Percentiles rank a stretch among this genome's conserved stretches.
Evolutionary conservation across 345 rosid species (phyloP).

Genomic region (Hevea brasiliensis): DNA sequence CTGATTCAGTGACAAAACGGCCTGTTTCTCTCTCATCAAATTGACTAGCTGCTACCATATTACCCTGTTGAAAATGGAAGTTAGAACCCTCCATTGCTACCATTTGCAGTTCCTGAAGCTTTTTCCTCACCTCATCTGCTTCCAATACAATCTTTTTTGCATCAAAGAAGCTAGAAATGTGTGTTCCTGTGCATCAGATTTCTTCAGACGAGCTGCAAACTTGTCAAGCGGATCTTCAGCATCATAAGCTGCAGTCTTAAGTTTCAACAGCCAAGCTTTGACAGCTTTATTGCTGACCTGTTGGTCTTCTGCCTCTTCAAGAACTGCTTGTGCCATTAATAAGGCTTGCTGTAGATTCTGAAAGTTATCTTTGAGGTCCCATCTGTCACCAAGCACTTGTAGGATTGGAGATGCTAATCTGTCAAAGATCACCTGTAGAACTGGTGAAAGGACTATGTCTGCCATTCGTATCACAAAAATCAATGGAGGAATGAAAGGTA

Average conservation of each 20-base stretch:
- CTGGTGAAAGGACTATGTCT: conserved; percentile 3
- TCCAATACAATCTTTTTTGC: too few species aligned
- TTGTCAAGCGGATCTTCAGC: conserved; percentile 9
- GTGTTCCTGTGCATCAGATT: too few species aligned
- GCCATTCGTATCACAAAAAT: too few species aligned
- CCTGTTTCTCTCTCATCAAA: conserved; percentile 7
- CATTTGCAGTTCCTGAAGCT: background rate
- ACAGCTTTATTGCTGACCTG: conserved; percentile 15
- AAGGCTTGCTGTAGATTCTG: conserved; percentile 5
- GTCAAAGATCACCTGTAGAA: conserved; percentile 17
- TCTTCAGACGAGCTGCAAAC: background rate
- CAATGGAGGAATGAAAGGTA: too few species aligned
- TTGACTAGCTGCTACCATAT: too few species aligned
- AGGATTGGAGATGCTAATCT: conserved; percentile 14
- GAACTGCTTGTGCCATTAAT: background rate
- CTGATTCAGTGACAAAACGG: conserved; percentile 9
- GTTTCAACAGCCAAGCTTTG: conserved; percentile 14
- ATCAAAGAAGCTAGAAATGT: background rate
- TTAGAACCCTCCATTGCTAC: background rate
- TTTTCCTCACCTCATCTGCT: conserved; percentile 4
- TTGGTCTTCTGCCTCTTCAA: conserved; percentile 21
- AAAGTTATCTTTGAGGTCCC: conserved; percentile 10
- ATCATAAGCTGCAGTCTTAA: conserved; percentile 14
- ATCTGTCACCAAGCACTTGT: background rate
- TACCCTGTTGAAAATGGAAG: conserved; percentile 6